Evolutionary conservation across 148 eudicot species (phyloP).

Genomic region (Hydrangea macrophylla): DNA sequence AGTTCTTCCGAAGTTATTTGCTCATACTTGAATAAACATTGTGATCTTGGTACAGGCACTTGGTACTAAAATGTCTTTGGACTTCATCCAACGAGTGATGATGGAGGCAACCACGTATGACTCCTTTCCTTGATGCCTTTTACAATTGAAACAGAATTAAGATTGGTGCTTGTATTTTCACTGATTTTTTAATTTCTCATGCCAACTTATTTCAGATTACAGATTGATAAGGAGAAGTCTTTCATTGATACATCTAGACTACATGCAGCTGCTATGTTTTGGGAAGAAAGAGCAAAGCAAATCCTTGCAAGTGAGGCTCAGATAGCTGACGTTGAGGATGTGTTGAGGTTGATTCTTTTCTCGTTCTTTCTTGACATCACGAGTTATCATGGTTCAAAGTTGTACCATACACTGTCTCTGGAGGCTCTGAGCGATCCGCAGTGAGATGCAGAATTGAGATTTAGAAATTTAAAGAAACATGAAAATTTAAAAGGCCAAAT

Average conservation of each 20-base stretch:
- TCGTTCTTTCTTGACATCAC: not conserved
- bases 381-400: conserved; percentile 5
- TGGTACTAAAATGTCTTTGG: conserved; percentile 40
- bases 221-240: conserved; percentile 61
- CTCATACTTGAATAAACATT: not conserved
- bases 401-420: no score
- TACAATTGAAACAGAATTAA: not conserved
- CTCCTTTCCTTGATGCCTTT: conserved; percentile 19
- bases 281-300: conserved; percentile 72
- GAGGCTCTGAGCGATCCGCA: no score
- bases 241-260: conserved; percentile 55
- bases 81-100: conserved; percentile 52
- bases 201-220: conserved; percentile 50
- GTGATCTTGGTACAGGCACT: conserved; percentile 47
- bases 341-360: conserved; percentile 52
- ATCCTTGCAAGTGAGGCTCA: conserved; percentile 48
- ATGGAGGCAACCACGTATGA: conserved; percentile 70
- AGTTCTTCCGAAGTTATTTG: not conserved
- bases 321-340: conserved; percentile 58
- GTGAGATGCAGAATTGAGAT: no score
- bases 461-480: no score
- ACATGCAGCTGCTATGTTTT: conserved; percentile 44
- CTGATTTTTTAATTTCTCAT: not conserved
- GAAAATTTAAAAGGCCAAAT: no score
- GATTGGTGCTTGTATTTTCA: conserved; percentile 8